These are phyloP conservation scores for Rhododendron williamsianum DNA, from an alignment of 148 eudicot species.

Conservation along the genomic window DNA sequence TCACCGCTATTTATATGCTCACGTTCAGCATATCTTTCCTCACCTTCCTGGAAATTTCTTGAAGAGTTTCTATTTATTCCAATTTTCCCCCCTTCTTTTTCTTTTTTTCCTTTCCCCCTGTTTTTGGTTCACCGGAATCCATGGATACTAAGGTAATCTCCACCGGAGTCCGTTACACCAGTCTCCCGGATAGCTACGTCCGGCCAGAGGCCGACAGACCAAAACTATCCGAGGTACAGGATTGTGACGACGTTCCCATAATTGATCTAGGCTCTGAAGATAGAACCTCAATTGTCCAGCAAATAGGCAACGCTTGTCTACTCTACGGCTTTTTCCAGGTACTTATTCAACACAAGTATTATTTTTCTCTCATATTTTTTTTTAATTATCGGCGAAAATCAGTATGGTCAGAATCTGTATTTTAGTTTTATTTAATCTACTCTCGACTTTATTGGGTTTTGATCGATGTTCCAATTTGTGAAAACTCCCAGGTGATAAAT, in stretches of 20 bases:
- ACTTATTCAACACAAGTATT: neutral
- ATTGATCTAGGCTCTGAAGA: conserved; percentile 47
- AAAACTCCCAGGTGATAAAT: conserved; percentile 49
- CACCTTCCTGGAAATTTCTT: neutral
- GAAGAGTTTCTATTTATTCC: too few species aligned
- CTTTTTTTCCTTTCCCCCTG: neutral
- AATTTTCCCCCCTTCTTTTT: neutral
- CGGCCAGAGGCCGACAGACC: conserved; percentile 70
- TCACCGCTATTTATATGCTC: neutral
- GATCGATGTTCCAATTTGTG: neutral
- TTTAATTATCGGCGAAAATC: neutral
- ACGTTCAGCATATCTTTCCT: neutral
- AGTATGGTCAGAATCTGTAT: neutral
- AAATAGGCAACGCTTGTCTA: conserved; percentile 51
- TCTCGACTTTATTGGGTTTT: too few species aligned
- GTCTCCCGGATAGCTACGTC: conserved; percentile 49
- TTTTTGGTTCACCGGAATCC: neutral
- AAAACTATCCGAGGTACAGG: conserved; percentile 42
- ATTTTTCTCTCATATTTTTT: neutral
- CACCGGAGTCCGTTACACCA: conserved; percentile 35
- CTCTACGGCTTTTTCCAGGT: conserved; percentile 72
- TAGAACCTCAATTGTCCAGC: conserved; percentile 19
- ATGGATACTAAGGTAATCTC: conserved; percentile 64
- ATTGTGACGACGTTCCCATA: conserved; percentile 48
- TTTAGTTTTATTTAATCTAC: too few species aligned